Percentiles rank a stretch among this genome's conserved stretches.
phyloP scores from a whole-genome alignment of 108 stramenopile species.

The Hondaea fermentalgiana region DNA sequence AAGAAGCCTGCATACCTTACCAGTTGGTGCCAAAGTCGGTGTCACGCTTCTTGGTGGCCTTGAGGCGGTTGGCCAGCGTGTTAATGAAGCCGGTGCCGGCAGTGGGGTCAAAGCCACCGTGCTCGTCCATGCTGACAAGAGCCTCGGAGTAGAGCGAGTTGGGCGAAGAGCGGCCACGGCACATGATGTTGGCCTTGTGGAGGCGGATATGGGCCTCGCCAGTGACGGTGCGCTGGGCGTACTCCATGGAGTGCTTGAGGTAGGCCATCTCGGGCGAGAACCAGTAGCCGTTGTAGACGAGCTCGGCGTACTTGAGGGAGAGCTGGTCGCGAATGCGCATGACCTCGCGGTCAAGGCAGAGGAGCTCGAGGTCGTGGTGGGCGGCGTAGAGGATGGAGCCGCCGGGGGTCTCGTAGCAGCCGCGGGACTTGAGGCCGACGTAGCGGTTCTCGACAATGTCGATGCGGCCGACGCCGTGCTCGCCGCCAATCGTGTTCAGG shows the following conservation, averaged over 20 bases:
- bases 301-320: conserved; percentile 76
- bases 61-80: conserved; percentile 90
- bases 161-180: conserved; percentile 68
- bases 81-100: conserved; percentile 97
- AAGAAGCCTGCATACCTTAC: neutral
- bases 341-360: conserved; percentile 86
- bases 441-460: conserved; percentile 99
- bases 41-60: conserved; percentile 61
- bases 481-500: conserved; percentile 91
- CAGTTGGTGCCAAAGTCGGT: neutral
- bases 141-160: conserved; percentile 89
- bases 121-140: conserved; percentile 95
- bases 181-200: conserved; percentile 88
- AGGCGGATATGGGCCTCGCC: conserved; percentile 78
- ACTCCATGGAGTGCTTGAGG: conserved; percentile 74
- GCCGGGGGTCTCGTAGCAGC: conserved; percentile 96
- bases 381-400: conserved; percentile 87
- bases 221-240: conserved; percentile 75
- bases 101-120: conserved; percentile 92
- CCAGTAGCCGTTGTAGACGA: conserved; percentile 99
- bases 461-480: conserved; percentile 90
- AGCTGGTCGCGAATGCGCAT: conserved; percentile 87
- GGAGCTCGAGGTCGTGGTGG: conserved; percentile 72
- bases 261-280: conserved; percentile 98
- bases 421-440: conserved; percentile 98